Evolutionary conservation across 1,284 basidiomycete genomes (phyloP), one percentile per base, ranked within the genome.

Genomic region (Pseudozyma pruni): DNA sequence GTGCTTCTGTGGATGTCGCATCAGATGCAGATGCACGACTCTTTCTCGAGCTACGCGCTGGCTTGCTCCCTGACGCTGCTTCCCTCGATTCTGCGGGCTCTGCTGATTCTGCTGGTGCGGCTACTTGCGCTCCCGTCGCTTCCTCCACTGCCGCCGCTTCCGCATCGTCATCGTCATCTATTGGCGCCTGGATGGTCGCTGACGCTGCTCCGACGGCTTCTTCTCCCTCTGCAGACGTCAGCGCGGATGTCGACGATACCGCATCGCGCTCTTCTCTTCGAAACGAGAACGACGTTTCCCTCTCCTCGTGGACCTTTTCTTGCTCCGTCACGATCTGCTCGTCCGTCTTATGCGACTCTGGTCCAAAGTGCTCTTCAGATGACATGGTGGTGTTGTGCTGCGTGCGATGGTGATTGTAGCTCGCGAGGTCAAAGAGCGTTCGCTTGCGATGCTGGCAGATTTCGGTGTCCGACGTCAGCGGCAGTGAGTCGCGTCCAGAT

Each of bases 291-390:
- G 67, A 70, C 1, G 52, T 54, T 35, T 71, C 68, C 25, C 68
- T 39, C 46, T 71, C 68, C 22, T 71, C 62, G 34, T 71, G 57
- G 9, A 39, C 49, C 9, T 47, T 49, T 32, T 71, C 62, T 17
- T 71, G 68, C 29, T 66, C 68, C 8, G 61, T 46, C 14, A 31
- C 62, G 11, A 48, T 25, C 44, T 71, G 68, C 29, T 71, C 62
- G 35, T 71, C 68, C 16, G 50, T 48, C n/a, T 54, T 61, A 9
- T 61, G 48, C 4, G 45, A 32, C 7, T 66, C 68, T 1, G 50
- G 19, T 13, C 46, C 43, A 17, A 49, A 46, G 5, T 39, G 56
- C 29, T 60, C 57, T 37, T 66, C 61, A 7, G 61, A 64, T 8
- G 68, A 71, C 68, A 71, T 71, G 19, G n/a, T 40, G 47, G 9